Evolutionary conservation across 139 green algal genomes (phyloP), one percentile per base, ranked within the genome.

Genomic region (Coccomyxa sp.): DNA sequence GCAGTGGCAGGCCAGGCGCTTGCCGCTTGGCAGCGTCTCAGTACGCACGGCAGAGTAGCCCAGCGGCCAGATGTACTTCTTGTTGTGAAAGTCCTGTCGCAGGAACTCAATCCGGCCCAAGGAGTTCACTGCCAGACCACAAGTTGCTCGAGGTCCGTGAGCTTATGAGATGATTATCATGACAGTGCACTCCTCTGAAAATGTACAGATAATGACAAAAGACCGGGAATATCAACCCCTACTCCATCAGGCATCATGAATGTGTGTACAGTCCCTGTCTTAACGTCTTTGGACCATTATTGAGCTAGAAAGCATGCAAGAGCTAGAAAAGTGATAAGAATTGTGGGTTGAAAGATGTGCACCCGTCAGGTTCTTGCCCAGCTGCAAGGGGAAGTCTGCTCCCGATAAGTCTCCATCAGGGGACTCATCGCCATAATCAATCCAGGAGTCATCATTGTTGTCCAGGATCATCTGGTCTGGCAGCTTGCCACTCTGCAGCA

Each of bases 61-160:
- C 28, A 92, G 68, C 9, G 93, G 93, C 74, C 85, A 96, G 74
- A 96, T 92, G 85, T 87, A 82, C 84, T 90, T 89, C 68, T 92
- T 90, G 23, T 79, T 85, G 82, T 96, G 93, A 85, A 94, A 96
- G 13, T 18, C 75, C 25, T 91, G 91, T 84, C 93, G 87, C 31
- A 95, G 60, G 81, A 82, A 94, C 76, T 95, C 89, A 66, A 96
- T 88, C 32, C 84, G 58, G 0, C 93, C 93, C 59, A 96, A 88
- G 3, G 31, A 71, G 81, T 90, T 30, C 79, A 96, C 81, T 90
- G 87, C 87, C 15, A 60, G 28, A 58, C 7, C 13, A 59, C 28
- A 58, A 58, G 0, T 14, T 28, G 15, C 76, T 13, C 76, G 10
- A 16, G 15, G n/a, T 63, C 76, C 3, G 31, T 21, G 14, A 25